A percentile compares a stretch with the other conserved stretches of the same genome.
Conservation (phyloP, 768 basidiomycete species). For the Collybiopsis confluens region DNA sequence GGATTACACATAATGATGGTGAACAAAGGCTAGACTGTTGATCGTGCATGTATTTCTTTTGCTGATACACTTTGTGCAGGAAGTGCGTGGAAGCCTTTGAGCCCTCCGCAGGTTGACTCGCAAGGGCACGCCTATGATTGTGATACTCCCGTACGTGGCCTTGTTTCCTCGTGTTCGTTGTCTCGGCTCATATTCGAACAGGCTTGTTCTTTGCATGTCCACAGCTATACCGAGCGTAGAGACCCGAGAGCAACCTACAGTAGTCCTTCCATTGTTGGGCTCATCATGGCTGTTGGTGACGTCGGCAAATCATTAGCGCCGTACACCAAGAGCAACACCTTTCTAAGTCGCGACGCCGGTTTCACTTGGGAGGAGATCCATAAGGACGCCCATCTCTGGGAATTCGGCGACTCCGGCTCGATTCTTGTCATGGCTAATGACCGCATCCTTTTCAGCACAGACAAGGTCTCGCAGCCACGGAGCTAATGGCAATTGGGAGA, state of each 20-base stretch:
- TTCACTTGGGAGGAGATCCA: constrained; percentile 99
- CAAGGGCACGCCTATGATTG: constrained; percentile 71
- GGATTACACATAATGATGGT: constrained; percentile 98
- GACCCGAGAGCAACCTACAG: constrained; percentile 93
- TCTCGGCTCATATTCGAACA: constrained; percentile 23
- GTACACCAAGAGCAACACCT: constrained; percentile 89
- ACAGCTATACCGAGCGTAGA: constrained; percentile 90
- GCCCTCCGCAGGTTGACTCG: constrained; percentile 74
- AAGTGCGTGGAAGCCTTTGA: constrained; percentile 81
- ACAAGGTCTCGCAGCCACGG: too few relatives aligned
- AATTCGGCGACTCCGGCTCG: constrained; percentile 96
- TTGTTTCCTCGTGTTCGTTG: neutral
- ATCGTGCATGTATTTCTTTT: neutral
- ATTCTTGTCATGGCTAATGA: constrained; percentile 93
- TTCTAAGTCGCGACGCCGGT: constrained; percentile 93
- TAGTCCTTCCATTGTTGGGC: constrained; percentile 85
- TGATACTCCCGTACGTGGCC: constrained; percentile 48
- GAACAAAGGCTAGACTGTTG: constrained; percentile 41
- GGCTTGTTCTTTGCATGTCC: constrained; percentile 86
- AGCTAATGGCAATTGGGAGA: too few relatives aligned
- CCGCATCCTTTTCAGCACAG: constrained; percentile 81
- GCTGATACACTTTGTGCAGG: constrained; percentile 37
- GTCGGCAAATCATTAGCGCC: constrained; percentile 80
- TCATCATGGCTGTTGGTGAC: constrained; percentile 95
- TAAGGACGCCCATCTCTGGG: constrained; percentile 97